A percentile compares a stretch with the other conserved stretches of the same genome.
Conservation (phyloP, 345 rosid genomes). For the Populus alba region DNA sequence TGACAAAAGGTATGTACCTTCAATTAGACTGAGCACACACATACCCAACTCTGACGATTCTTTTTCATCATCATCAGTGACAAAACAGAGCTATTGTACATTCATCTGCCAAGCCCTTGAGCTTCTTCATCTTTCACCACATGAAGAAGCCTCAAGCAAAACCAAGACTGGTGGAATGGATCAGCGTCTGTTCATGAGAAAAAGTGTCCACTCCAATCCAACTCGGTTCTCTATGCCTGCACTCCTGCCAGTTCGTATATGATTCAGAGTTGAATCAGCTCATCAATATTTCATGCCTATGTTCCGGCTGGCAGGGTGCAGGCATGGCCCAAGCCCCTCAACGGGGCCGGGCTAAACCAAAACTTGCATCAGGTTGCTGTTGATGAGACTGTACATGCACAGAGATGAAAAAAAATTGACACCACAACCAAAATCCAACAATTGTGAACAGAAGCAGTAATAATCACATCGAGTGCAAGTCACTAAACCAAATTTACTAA, state of each 20-base stretch:
- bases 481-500: background rate
- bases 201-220: constrained; percentile 28
- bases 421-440: constrained; percentile 1
- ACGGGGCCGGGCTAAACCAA: constrained; percentile 91
- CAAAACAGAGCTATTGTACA: constrained; percentile 15
- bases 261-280: constrained; percentile 7
- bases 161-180: constrained; percentile 32
- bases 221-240: constrained; percentile 64
- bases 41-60: constrained; percentile 17
- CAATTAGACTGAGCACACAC: constrained; percentile 1
- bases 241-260: constrained; percentile 41
- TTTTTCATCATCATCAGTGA: constrained; percentile 22
- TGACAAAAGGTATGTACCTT: constrained; percentile 21
- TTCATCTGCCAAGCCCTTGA: constrained; percentile 11
- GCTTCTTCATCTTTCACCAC: constrained; percentile 34
- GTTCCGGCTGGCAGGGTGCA: constrained; percentile 47
- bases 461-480: background rate
- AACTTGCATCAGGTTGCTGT: constrained; percentile 70
- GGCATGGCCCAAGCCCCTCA: constrained; percentile 94
- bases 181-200: background rate
- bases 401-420: background rate
- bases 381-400: constrained; percentile 46
- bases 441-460: background rate
- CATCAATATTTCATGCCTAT: constrained; percentile 14
- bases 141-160: constrained; percentile 26